Evolutionary conservation across 1,139 yeast species (phyloP), one percentile per base, ranked within the genome.

Genomic region (Blastobotrys raffinosifermentans): DNA sequence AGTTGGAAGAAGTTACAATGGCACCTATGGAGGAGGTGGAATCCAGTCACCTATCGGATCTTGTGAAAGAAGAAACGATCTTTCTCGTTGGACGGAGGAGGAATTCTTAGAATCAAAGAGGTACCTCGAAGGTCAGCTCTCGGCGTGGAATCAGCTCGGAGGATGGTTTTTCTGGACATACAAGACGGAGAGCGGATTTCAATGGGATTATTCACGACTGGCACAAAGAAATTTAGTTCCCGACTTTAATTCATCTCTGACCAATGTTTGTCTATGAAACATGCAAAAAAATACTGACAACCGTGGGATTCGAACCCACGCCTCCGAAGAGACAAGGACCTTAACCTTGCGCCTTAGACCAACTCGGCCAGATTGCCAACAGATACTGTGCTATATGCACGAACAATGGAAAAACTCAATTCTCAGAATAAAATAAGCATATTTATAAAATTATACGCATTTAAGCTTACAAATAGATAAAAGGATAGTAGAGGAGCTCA

Each of bases 131-230:
- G 95, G 95, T 19, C 97, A 89, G 66, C 63, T 89, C 49, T 95
- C 85, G 55, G 82, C 93, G 2, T 86, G 70, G 54, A 86, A 80
- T 49, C 70, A 69, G 50, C 70, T 74, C 31, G 70, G 72, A 40
- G 96, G 96, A 10, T 87, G 93, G 87, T 70, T 86, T 43, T 83
- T 81, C 68, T 89, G 97, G 77, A 80, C 60, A 21, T 87, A 82
- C 77, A 87, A 86, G 68, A 82, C 94, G 19, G 97, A 89, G 60
- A 62, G 64, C 51, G 75, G 91, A 15, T 60, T 80, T 37, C 96
- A 87, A 57, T 89, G 96, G 96, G 94, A 85, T 64, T 69, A 83
- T 60, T 66, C 69, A 43, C 67, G 69, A 45, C 72, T 87, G 51
- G 64, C 72, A 11, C 65, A 62, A 26, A 58, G 69, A 41, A 82